These are phyloP conservation scores for slime mould (Dictyostelium discoideum) DNA, from an alignment of 78 protist species.

Conservation along the genomic window dicty_2.7 NC_007088.5:7056501-7057000, in stretches of 20 bases:
- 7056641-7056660: too few relatives aligned
- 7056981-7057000: too few relatives aligned
- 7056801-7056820: conserved; percentile 87
- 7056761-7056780: conserved; percentile 73
- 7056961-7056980: not conserved
- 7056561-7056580: too few relatives aligned
- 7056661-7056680: conserved; percentile 73
- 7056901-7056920: not conserved
- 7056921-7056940: not conserved
- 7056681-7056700: conserved; percentile 54
- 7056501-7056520: too few relatives aligned
- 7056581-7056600: not conserved
- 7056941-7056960: not conserved
- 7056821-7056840: conserved; percentile 81
- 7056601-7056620: not conserved
- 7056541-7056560: too few relatives aligned
- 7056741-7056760: conserved; percentile 86
- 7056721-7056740: conserved; percentile 46
- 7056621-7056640: not conserved
- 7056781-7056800: conserved; percentile 70
- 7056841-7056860: conserved; percentile 73
- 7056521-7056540: too few relatives aligned
- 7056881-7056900: not conserved
- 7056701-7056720: conserved; percentile 35
- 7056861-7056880: conserved; percentile 27